Conservation (phyloP, 257 asterid genomes). For the Nyctanthes arbortristis region DNA sequence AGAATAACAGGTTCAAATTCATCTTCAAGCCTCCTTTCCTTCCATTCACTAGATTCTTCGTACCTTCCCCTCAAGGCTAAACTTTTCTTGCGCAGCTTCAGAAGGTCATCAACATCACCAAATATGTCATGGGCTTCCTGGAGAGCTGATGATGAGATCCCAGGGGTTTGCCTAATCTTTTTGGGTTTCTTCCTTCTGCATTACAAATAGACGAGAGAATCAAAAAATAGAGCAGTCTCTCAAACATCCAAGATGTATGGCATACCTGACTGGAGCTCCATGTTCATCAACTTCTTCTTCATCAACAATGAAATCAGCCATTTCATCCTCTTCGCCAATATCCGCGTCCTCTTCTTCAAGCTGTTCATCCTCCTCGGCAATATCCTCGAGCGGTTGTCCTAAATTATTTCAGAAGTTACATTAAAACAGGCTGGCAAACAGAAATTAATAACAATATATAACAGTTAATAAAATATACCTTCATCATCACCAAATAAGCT, state of each 20-base stretch:
- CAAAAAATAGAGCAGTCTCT: neutral
- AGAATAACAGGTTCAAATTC: conserved; percentile 89
- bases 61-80: conserved; percentile 40
- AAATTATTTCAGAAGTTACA: conserved; percentile 15
- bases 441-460: conserved; percentile 10
- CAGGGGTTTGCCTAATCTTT: conserved; percentile 78
- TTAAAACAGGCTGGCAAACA: conserved; percentile 10
- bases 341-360: conserved; percentile 76
- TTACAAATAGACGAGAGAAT: conserved; percentile 21
- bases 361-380: conserved; percentile 82
- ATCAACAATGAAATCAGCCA: conserved; percentile 94
- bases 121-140: conserved; percentile 92
- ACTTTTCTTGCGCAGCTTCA: conserved; percentile 51
- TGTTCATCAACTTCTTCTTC: conserved; percentile 85
- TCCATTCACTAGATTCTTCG: conserved; percentile 44
- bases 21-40: conserved; percentile 63
- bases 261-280: conserved; percentile 79
- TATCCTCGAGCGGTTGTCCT: conserved; percentile 91
- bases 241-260: neutral
- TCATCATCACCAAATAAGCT: conserved; percentile 87
- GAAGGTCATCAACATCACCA: conserved; percentile 88
- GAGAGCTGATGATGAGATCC: conserved; percentile 81
- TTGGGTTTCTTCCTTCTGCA: conserved; percentile 77
- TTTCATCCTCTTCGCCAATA: conserved; percentile 83
- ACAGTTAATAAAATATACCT: conserved; percentile 44